Conservation (phyloP, 306 rosid genomes). For the Vigna nakashimae region DNA sequence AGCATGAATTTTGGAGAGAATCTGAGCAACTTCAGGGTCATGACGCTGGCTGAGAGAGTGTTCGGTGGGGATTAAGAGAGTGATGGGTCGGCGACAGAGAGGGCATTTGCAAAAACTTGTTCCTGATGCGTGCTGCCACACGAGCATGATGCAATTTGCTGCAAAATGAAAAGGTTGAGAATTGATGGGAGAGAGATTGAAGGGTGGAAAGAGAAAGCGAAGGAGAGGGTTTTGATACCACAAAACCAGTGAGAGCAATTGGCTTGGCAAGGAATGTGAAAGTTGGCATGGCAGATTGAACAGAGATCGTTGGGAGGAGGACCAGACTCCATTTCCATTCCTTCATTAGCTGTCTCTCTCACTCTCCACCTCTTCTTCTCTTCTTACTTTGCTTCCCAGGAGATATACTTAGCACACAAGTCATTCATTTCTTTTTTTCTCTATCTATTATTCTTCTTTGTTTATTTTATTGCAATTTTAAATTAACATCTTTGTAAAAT, state of each 20-base stretch:
- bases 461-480: no score
- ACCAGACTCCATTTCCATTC: conserved; percentile 46
- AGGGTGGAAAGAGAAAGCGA: neutral
- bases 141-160: conserved; percentile 81
- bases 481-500: no score
- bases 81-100: conserved; percentile 80
- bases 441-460: no score
- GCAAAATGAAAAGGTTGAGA: neutral
- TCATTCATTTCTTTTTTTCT: no score
- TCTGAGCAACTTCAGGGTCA: conserved; percentile 53
- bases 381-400: no score
- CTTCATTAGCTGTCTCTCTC: no score
- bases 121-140: conserved; percentile 72
- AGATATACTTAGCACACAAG: no score
- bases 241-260: conserved; percentile 99
- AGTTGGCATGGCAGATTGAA: conserved; percentile 78
- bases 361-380: no score
- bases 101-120: conserved; percentile 80
- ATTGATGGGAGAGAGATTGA: neutral
- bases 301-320: conserved; percentile 78
- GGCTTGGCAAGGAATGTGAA: conserved; percentile 81
- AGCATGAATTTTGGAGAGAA: conserved; percentile 55
- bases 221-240: conserved; percentile 40
- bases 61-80: conserved; percentile 70
- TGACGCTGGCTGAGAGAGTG: conserved; percentile 47